Evolutionary conservation across 129 eudicot genomes (phyloP), one percentile per base, ranked within the genome.

Genomic region (Calendula officinalis): DNA sequence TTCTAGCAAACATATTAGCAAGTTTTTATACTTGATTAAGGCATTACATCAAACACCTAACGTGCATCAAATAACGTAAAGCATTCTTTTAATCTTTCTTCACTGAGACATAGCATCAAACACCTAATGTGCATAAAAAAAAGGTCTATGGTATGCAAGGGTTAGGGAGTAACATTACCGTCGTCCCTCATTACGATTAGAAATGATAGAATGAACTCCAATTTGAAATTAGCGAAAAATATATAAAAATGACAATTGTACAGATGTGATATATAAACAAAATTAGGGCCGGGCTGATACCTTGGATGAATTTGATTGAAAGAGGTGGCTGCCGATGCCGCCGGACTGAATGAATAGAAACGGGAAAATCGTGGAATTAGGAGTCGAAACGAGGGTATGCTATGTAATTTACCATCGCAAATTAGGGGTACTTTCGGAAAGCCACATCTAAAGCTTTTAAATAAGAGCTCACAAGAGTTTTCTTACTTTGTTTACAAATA

Each of bases 1-100:
- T 22, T 22, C 30, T 22, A 22, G 3, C 15, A 22, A 48, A 16
- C 27, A 48, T 48, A 48, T 48, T 14, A 56, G 42, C 42, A 56
- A 1, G 5, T 9, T n/a, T 32, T 11, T 64, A 3, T 4, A 11
- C 6, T 66, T 38, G 39, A 66, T 0, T 51, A n/a, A 17, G 27
- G 10, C 71, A 66, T 66, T 8, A 14, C 49, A 56, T 68, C 66
- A 35, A 69, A 45, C 68, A 44, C 55, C 5, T 45, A 1, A 30
- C 27, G 4, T 30, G 42, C 41, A 17, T 30, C 32, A 43, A 22
- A 22, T n/a, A n/a, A n/a, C n/a, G n/a, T n/a, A n/a, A n/a, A n/a
- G n/a, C n/a, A n/a, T n/a, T n/a, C n/a, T n/a, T n/a, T n/a, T n/a
- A n/a, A n/a, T n/a, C n/a, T 6, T 1, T 2, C 13, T 44, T 27